These are phyloP conservation scores for Globisporangium paddicum DNA, from an alignment of 352 stramenopile species.

Conservation along the genomic window DNA sequence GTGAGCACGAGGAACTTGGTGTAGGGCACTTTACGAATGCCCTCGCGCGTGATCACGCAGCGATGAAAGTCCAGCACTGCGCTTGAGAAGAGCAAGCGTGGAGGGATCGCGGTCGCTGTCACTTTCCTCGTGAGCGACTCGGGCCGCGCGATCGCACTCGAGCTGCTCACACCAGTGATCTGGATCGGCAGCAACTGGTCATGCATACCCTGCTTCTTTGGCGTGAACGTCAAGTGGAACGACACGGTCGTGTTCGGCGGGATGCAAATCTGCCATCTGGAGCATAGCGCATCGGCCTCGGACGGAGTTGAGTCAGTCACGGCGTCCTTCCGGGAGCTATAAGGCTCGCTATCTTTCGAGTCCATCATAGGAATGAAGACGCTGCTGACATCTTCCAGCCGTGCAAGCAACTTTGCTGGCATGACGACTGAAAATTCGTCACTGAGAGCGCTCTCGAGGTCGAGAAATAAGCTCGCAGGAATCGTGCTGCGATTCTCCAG, in stretches of 20 bases:
- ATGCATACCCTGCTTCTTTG: conserved; percentile 31
- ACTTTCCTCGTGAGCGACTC: conserved; percentile 41
- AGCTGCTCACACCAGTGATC: conserved; percentile 45
- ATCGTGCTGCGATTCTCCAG: conserved; percentile 83
- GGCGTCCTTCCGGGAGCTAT: neutral
- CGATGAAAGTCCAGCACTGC: conserved; percentile 79
- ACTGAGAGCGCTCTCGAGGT: conserved; percentile 44
- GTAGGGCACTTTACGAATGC: conserved; percentile 85
- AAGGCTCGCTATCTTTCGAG: neutral
- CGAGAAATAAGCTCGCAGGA: conserved; percentile 67
- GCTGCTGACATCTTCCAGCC: conserved; percentile 73
- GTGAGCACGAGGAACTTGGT: conserved; percentile 72
- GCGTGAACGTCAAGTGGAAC: conserved; percentile 77
- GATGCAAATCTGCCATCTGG: conserved; percentile 71
- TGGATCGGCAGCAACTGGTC: conserved; percentile 70
- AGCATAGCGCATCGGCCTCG: conserved; percentile 24
- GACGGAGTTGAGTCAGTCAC: neutral
- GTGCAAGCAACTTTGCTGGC: conserved; percentile 37
- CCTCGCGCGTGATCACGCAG: conserved; percentile 82
- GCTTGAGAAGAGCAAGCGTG: conserved; percentile 64
- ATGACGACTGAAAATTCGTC: conserved; percentile 69
- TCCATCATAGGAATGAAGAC: conserved; percentile 67
- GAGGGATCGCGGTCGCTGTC: conserved; percentile 41
- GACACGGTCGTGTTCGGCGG: conserved; percentile 59
- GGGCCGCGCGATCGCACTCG: conserved; percentile 16